Conservation (phyloP, 345 rosid species). For the Ricinus communis region DNA sequence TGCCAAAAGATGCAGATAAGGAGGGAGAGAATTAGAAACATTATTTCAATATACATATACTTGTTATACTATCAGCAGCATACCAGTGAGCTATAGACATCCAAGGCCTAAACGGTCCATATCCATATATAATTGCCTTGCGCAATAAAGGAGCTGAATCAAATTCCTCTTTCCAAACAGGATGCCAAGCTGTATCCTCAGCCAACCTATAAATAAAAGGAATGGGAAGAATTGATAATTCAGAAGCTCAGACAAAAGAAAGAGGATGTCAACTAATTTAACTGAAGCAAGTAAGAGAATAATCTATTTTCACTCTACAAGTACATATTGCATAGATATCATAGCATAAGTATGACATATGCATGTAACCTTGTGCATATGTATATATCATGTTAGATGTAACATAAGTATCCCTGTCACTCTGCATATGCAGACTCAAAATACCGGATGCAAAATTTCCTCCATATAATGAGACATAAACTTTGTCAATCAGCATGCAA, state of each 20-base stretch:
- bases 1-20: background rate
- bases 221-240: slow-evolving; percentile 11
- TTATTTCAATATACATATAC: background rate
- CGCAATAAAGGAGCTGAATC: slow-evolving; percentile 57
- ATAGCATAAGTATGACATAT: too few relatives aligned
- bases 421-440: too few relatives aligned
- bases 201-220: slow-evolving; percentile 49
- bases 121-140: slow-evolving; percentile 72
- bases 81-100: slow-evolving; percentile 97
- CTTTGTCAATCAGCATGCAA: background rate
- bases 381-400: too few relatives aligned
- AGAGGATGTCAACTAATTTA: background rate
- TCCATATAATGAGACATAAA: too few relatives aligned
- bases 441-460: too few relatives aligned
- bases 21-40: background rate
- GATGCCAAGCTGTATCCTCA: slow-evolving; percentile 98
- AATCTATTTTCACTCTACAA: too few relatives aligned
- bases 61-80: slow-evolving; percentile 7
- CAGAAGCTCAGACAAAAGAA: background rate
- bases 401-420: too few relatives aligned
- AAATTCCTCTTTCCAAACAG: slow-evolving; percentile 69
- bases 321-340: too few relatives aligned
- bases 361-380: too few relatives aligned
- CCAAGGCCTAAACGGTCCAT: slow-evolving; percentile 95
- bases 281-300: slow-evolving; percentile 1